Percentiles rank a stretch among this genome's conserved stretches.
phyloP scores from a whole-genome alignment of 768 basidiomycete species.

The Xerocomellus amylosporus region DNA sequence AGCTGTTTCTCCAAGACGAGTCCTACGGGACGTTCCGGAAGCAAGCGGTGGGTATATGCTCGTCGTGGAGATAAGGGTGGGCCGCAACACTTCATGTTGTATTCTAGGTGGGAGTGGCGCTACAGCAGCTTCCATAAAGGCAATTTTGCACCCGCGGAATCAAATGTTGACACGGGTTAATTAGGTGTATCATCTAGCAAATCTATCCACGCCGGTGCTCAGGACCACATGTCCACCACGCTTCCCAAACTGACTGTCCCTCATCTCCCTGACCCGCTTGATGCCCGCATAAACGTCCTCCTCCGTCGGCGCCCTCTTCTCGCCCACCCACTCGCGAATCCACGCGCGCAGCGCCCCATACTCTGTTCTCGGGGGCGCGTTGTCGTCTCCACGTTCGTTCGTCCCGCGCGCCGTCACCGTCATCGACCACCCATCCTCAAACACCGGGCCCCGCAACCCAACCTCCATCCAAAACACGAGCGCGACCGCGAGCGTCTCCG shows the following conservation, averaged over 20 bases:
- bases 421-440: conserved; percentile 49
- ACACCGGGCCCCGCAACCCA: conserved; percentile 54
- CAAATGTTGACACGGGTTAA: background rate
- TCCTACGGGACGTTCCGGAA: background rate
- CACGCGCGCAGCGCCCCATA: conserved; percentile 37
- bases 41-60: background rate
- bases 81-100: background rate
- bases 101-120: background rate
- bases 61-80: background rate
- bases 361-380: conserved; percentile 17
- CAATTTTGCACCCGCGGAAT: conserved; percentile 7
- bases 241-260: conserved; percentile 22
- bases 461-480: conserved; percentile 74
- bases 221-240: conserved; percentile 2
- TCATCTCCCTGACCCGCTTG: conserved; percentile 27
- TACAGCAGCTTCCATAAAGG: background rate
- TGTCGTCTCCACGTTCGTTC: background rate
- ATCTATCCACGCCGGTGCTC: background rate
- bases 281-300: conserved; percentile 34
- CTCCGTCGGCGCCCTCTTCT: conserved; percentile 42
- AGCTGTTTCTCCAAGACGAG: background rate
- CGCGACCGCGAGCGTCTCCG: conserved; percentile 54
- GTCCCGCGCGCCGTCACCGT: background rate
- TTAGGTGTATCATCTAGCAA: background rate
- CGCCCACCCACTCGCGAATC: conserved; percentile 59